These are phyloP conservation scores for Colletotrichum chrysophilum DNA, from an alignment of 2,329 filamentous ascomycete genomes.

Conservation along the genomic window DNA sequence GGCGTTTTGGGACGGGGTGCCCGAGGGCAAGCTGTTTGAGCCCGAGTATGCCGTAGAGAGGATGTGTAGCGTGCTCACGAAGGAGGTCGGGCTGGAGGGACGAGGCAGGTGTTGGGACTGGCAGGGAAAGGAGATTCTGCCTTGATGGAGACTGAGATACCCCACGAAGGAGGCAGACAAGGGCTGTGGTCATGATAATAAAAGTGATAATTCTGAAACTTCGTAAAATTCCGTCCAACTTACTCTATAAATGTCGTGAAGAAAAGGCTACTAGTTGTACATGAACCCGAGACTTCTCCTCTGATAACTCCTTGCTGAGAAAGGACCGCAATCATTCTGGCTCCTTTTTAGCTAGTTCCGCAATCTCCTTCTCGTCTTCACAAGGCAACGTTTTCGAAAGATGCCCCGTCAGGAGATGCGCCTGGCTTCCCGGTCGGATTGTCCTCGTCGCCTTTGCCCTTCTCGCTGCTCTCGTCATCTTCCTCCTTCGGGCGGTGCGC, in stretches of 20 bases:
- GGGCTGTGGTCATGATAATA: too few species aligned
- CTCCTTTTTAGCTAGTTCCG: background rate
- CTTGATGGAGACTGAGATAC: slow-evolving; percentile 37
- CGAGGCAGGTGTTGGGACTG: slow-evolving; percentile 74
- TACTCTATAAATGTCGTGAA: slow-evolving; percentile 5
- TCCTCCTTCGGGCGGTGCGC: slow-evolving; percentile 48
- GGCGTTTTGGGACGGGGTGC: slow-evolving; percentile 73
- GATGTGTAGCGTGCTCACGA: slow-evolving; percentile 63
- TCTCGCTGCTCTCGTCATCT: slow-evolving; percentile 25
- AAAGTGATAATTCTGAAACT: background rate
- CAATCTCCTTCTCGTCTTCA: slow-evolving; percentile 32
- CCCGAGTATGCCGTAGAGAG: slow-evolving; percentile 69
- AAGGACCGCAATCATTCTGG: background rate
- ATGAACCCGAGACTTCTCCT: slow-evolving; percentile 5
- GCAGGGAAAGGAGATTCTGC: slow-evolving; percentile 67
- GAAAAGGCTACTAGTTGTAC: slow-evolving; percentile 10
- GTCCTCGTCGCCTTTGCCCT: slow-evolving; percentile 35
- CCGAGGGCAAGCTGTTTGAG: slow-evolving; percentile 67
- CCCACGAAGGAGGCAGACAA: too few species aligned
- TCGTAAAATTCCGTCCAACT: background rate
- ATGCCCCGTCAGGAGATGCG: slow-evolving; percentile 58
- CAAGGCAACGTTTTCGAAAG: slow-evolving; percentile 70
- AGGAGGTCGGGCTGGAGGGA: slow-evolving; percentile 51
- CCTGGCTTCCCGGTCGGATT: slow-evolving; percentile 43
- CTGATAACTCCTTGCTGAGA: slow-evolving; percentile 13